phyloP scores from a whole-genome alignment of 331 rosid genomes.

The Dryas integrifolia region DNA sequence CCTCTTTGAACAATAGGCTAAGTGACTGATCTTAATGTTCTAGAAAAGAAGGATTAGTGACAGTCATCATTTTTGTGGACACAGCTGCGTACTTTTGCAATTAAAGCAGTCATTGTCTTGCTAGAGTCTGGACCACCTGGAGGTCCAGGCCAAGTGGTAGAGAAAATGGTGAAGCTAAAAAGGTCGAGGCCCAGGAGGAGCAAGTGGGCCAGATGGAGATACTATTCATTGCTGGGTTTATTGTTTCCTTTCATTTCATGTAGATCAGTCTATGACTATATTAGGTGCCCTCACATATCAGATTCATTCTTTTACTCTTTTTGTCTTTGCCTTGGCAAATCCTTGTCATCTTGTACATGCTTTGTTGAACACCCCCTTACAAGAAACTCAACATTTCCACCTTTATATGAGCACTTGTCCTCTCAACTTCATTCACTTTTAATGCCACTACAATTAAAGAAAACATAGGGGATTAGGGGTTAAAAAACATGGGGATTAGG shows the following conservation, averaged over 20 bases:
- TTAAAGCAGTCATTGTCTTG: not conserved
- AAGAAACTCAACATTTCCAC: not conserved
- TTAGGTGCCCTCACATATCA: not conserved
- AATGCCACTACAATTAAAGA: not conserved
- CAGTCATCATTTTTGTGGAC: not conserved
- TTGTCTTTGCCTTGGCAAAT: not conserved
- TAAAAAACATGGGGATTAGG: no score
- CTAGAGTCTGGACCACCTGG: no score
- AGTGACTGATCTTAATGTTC: not conserved
- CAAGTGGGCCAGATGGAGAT: no score
- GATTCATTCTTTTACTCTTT: not conserved
- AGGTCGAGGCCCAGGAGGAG: no score
- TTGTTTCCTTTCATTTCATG: no score
- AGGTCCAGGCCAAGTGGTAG: no score
- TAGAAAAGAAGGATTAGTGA: not conserved
- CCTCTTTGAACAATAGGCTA: not conserved
- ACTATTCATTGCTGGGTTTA: no score
- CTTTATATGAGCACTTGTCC: not conserved
- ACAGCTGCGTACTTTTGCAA: not conserved
- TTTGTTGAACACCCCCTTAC: constrained; percentile 2
- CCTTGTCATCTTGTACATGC: constrained; percentile 8
- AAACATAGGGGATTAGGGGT: no score
- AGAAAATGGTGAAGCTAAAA: no score
- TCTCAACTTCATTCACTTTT: not conserved
- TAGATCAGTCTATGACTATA: no score